phyloP scores from a whole-genome alignment of 805 yeast species.

The Candida michaelii region DNA sequence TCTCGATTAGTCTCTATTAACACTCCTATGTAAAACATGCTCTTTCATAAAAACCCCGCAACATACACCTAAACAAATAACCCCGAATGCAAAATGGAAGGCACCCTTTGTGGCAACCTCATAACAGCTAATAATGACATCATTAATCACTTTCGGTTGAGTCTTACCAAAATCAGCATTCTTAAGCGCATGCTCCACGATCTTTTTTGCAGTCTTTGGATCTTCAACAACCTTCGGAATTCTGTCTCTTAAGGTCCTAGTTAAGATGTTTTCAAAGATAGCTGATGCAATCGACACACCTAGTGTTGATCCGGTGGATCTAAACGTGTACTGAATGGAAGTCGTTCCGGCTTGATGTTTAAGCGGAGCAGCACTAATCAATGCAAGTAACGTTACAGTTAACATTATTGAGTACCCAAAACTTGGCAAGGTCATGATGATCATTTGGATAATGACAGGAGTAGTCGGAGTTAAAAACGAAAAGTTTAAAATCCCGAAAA shows the following conservation, averaged over 20 bases:
- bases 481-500: constrained; percentile 46
- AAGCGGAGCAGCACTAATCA: constrained; percentile 72
- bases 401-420: constrained; percentile 65
- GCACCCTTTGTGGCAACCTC: constrained; percentile 53
- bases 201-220: constrained; percentile 34
- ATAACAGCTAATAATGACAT: constrained; percentile 42
- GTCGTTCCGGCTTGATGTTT: constrained; percentile 82
- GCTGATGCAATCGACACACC: constrained; percentile 75
- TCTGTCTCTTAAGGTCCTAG: constrained; percentile 18
- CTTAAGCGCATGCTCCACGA: constrained; percentile 54
- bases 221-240: constrained; percentile 26
- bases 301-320: constrained; percentile 83
- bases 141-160: constrained; percentile 34
- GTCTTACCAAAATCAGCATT: constrained; percentile 52
- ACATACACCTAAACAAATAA: constrained; percentile 40
- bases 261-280: constrained; percentile 55
- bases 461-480: constrained; percentile 24
- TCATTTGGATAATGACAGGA: constrained; percentile 20
- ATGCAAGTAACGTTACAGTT: constrained; percentile 70
- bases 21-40: constrained; percentile 53
- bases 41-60: constrained; percentile 54
- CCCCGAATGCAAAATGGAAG: constrained; percentile 46
- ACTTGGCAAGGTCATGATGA: constrained; percentile 54
- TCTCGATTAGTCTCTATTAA: constrained; percentile 39
- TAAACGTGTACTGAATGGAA: constrained; percentile 83